Percentiles rank a stretch among this genome's conserved stretches.
Evolutionary conservation across 768 basidiomycete species (phyloP).

Genomic region (Serendipita sp.): DNA sequence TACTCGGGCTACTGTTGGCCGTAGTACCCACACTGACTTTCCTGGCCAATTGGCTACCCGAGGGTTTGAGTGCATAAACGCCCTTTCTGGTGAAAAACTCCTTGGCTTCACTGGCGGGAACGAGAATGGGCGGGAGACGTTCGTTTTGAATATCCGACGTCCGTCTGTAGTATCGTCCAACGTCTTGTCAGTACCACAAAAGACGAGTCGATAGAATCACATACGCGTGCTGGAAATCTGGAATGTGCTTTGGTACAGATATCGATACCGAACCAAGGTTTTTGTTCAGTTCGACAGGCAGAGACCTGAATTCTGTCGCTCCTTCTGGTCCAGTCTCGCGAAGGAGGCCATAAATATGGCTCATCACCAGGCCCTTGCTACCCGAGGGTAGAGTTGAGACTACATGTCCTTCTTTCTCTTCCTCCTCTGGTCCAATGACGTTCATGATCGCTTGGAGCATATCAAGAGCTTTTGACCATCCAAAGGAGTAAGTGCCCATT

Average conservation of each 20-base stretch:
- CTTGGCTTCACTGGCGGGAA: not conserved
- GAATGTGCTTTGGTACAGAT: not conserved
- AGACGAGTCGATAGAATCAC: not conserved
- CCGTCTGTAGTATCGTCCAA: not conserved
- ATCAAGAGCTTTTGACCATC: not conserved
- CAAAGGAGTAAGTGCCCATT: not conserved
- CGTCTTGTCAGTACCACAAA: not conserved
- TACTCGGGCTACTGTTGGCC: not conserved
- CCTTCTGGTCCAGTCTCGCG: not conserved
- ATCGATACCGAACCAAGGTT: not conserved
- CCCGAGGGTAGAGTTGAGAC: not conserved
- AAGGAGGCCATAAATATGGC: not conserved
- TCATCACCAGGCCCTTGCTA: not conserved
- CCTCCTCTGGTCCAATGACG: not conserved
- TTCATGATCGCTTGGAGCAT: not conserved
- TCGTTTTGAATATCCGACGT: not conserved
- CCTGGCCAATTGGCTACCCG: not conserved
- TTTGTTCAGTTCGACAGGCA: not conserved
- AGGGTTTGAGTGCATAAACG: not conserved
- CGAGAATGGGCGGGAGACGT: not conserved
- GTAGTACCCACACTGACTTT: slow-evolving; percentile 1
- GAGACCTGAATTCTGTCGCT: not conserved
- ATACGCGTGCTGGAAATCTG: not conserved
- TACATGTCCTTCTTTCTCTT: not conserved
- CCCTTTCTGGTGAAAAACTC: not conserved